Conservation (phyloP, 768 basidiomycete genomes). For the Leccinum imitatum region DNA sequence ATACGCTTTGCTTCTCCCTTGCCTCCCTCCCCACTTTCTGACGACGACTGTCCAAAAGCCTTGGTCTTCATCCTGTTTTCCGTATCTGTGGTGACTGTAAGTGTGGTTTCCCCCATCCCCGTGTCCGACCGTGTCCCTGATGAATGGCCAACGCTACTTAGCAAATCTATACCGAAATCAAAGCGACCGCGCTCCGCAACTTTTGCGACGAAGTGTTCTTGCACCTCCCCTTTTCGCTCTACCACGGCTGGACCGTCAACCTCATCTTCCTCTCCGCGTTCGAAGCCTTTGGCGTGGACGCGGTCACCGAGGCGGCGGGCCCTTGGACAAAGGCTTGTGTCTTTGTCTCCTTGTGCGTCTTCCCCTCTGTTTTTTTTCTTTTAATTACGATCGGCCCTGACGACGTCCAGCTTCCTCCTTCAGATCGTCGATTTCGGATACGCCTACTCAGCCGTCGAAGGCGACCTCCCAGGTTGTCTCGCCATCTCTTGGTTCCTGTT, state of each 20-base stretch:
- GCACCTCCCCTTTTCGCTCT: conserved; percentile 73
- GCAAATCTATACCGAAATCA: conserved; percentile 69
- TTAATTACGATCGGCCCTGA: background rate
- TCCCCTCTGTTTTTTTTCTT: background rate
- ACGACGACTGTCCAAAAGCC: conserved; percentile 27
- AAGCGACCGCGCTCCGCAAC: conserved; percentile 49
- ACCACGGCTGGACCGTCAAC: conserved; percentile 60
- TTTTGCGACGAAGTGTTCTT: conserved; percentile 60
- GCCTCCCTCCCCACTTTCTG: background rate
- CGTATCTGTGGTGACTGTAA: conserved; percentile 52
- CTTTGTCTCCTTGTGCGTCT: conserved; percentile 53
- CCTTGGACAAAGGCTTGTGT: conserved; percentile 63
- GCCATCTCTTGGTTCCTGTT: conserved; percentile 67
- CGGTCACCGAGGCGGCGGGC: conserved; percentile 48
- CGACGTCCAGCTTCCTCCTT: conserved; percentile 46
- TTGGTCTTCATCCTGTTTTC: conserved; percentile 43
- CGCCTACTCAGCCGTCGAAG: conserved; percentile 61
- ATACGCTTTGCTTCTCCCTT: background rate
- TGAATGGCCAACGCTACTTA: conserved; percentile 20
- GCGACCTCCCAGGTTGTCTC: conserved; percentile 67
- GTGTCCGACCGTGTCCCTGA: background rate
- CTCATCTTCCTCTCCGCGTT: conserved; percentile 56
- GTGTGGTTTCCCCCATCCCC: background rate
- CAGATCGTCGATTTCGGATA: conserved; percentile 61
- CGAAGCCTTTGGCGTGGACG: conserved; percentile 61